phyloP scores from a whole-genome alignment of 1,284 basidiomycete species.

The Ustilago nuda region DNA sequence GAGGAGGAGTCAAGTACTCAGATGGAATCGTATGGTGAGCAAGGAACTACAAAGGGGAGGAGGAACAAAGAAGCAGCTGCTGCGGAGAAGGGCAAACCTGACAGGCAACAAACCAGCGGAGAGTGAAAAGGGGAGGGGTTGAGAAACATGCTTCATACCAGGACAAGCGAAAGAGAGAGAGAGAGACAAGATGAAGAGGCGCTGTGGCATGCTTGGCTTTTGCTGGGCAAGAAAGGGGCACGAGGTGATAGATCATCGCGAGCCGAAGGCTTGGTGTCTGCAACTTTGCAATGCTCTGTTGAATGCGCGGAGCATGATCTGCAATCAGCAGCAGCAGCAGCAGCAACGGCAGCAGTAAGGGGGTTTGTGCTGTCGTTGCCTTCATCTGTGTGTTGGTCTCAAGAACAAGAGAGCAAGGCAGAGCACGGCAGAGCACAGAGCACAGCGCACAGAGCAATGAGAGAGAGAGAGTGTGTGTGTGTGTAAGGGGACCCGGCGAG shows the following conservation, averaged over 20 bases:
- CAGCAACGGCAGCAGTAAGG: not conserved
- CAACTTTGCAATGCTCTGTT: not conserved
- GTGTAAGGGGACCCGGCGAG: not conserved
- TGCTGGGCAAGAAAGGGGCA: not conserved
- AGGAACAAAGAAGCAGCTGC: conserved; percentile 2
- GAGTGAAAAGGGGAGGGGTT: conserved; percentile 8
- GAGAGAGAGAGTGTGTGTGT: not conserved
- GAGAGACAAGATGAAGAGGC: not conserved
- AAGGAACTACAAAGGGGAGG: not conserved
- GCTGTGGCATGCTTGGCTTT: conserved; percentile 3
- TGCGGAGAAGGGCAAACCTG: conserved; percentile 11
- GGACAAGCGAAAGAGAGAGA: not conserved
- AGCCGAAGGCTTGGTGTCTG: conserved; percentile 10
- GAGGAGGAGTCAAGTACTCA: not conserved
- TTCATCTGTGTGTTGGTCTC: conserved; percentile 1
- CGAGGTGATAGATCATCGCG: conserved; percentile 10
- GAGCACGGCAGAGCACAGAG: not conserved
- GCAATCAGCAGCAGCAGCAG: not conserved
- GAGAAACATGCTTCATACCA: not conserved
- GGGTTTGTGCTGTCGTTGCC: not conserved
- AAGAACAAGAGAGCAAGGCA: not conserved
- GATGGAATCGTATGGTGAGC: not conserved
- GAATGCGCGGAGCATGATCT: conserved; percentile 8
- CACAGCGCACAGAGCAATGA: not conserved
- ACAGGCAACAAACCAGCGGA: conserved; percentile 20